Evolutionary conservation across 768 basidiomycete genomes (phyloP).

Genomic region (Saitozyma podzolica): DNA sequence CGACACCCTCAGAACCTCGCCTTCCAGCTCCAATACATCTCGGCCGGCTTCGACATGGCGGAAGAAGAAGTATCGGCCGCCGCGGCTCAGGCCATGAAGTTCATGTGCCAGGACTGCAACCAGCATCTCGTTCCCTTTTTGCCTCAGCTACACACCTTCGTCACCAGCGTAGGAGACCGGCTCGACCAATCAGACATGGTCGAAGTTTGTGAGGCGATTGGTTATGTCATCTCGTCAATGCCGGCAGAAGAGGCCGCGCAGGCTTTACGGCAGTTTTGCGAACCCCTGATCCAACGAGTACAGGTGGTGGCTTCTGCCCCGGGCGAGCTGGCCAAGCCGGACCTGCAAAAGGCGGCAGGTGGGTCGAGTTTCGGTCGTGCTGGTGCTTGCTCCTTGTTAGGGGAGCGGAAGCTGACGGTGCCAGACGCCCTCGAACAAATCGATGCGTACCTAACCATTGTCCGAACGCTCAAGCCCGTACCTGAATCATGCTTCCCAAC

Average conservation of each 20-base stretch:
- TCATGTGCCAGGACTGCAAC: conserved; percentile 95
- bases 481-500: conserved; percentile 77
- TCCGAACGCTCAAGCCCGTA: conserved; percentile 76
- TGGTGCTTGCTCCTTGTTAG: neutral
- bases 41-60: conserved; percentile 79
- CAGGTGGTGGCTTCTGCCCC: conserved; percentile 65
- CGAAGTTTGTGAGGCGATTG: conserved; percentile 93
- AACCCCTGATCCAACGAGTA: conserved; percentile 77
- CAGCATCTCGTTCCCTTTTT: conserved; percentile 90
- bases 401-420: neutral
- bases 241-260: conserved; percentile 81
- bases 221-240: conserved; percentile 92
- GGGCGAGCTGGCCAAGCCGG: conserved; percentile 65
- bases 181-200: conserved; percentile 82
- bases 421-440: conserved; percentile 86
- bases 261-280: conserved; percentile 79
- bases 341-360: conserved; percentile 70
- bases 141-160: conserved; percentile 85
- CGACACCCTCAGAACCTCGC: conserved; percentile 81
- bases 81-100: conserved; percentile 93
- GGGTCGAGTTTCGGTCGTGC: conserved; percentile 10
- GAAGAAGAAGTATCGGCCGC: conserved; percentile 79
- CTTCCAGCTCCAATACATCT: conserved; percentile 85
- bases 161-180: conserved; percentile 73
- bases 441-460: conserved; percentile 83